Conservation (phyloP, 2,329 filamentous ascomycete species). For the Leptosphaerulina australis region DNA sequence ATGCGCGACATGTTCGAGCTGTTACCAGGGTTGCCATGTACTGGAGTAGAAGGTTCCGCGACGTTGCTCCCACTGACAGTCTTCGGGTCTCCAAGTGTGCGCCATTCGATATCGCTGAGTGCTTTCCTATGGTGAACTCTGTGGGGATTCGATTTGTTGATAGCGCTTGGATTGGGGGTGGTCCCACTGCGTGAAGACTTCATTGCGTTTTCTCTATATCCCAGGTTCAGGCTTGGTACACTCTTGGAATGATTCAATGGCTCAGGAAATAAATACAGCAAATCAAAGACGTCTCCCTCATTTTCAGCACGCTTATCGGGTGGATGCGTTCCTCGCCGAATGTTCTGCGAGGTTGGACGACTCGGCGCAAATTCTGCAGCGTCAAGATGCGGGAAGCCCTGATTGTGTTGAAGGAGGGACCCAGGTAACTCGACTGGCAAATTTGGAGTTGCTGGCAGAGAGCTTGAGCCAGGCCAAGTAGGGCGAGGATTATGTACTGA, state of each 20-base stretch:
- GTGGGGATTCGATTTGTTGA: conserved; percentile 27
- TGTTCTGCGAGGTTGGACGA: conserved; percentile 19
- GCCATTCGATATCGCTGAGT: conserved; percentile 30
- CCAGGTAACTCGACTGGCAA: conserved; percentile 40
- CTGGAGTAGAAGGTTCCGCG: conserved; percentile 21
- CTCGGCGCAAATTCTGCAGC: conserved; percentile 16
- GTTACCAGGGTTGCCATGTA: conserved; percentile 27
- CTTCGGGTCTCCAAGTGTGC: conserved; percentile 21
- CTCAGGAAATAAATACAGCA: conserved; percentile 20
- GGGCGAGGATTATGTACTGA: conserved; percentile 45
- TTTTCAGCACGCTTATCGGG: conserved; percentile 13
- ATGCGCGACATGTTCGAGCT: conserved; percentile 27
- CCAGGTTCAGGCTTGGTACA: conserved; percentile 19
- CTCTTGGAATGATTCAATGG: conserved; percentile 25
- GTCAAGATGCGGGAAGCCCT: conserved; percentile 37
- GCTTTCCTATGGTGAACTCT: conserved; percentile 26
- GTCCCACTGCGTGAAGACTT: conserved; percentile 36
- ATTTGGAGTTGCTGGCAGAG: conserved; percentile 49
- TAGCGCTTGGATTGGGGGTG: conserved; percentile 25
- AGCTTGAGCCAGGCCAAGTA: conserved; percentile 49
- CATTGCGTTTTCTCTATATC: conserved; percentile 29
- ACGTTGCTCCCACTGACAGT: conserved; percentile 26
- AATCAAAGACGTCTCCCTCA: conserved; percentile 9
- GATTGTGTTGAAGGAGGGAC: conserved; percentile 41
- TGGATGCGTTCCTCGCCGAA: conserved; percentile 19